Conservation (phyloP, 2,329 filamentous ascomycete genomes). For the Penicillium brevicompactum region DNA sequence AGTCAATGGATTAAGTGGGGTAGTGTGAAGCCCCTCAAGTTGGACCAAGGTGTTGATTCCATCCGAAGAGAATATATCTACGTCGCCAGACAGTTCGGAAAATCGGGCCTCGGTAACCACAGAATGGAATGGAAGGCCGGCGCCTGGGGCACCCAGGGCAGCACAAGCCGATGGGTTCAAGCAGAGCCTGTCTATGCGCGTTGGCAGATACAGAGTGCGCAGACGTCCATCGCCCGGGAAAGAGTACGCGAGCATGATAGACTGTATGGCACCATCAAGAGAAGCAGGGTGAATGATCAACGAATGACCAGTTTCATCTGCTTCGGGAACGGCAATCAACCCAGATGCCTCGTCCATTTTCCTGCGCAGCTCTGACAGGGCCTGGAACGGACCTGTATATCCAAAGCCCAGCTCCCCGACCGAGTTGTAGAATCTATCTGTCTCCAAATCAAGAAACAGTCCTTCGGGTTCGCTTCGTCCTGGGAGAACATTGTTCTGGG, state of each 20-base stretch:
- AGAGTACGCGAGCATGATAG: conserved; percentile 24
- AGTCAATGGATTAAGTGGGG: conserved; percentile 18
- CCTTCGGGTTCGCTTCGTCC: not conserved
- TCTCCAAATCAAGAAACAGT: conserved; percentile 18
- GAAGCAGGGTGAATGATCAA: conserved; percentile 19
- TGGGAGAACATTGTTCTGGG: conserved; percentile 11
- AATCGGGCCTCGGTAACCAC: conserved; percentile 15
- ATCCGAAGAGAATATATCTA: conserved; percentile 23
- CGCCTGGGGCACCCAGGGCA: conserved; percentile 6
- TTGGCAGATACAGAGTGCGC: conserved; percentile 25
- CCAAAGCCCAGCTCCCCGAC: conserved; percentile 28
- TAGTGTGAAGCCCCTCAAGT: conserved; percentile 25
- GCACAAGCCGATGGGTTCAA: conserved; percentile 16
- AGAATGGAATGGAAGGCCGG: conserved; percentile 20
- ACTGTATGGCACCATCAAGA: conserved; percentile 23
- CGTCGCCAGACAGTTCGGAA: conserved; percentile 26
- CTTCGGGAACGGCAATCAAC: conserved; percentile 14
- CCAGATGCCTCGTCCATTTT: conserved; percentile 24
- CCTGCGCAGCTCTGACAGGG: conserved; percentile 17
- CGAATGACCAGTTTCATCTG: not conserved
- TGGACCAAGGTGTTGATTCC: conserved; percentile 19
- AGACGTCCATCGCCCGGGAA: conserved; percentile 24
- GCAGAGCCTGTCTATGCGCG: conserved; percentile 18
- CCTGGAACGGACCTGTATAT: conserved; percentile 27
- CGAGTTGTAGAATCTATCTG: conserved; percentile 29